Conservation (phyloP, 1,284 basidiomycete genomes). For the Trichosporon ovoides region DNA sequence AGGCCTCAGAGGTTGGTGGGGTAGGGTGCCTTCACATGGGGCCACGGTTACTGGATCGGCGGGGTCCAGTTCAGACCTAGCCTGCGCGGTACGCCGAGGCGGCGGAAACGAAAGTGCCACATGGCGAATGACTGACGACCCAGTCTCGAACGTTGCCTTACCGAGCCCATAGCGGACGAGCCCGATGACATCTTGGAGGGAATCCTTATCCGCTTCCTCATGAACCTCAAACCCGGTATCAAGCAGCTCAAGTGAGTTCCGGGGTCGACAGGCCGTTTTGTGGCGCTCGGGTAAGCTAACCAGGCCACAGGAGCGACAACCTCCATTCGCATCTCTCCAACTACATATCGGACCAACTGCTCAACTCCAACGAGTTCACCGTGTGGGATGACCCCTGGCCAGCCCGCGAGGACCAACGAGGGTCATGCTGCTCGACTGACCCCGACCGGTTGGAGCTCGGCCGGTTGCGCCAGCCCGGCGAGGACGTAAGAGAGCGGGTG, state of each 20-base stretch:
- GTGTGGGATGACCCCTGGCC: slow-evolving; percentile 45
- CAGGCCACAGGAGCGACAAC: slow-evolving; percentile 16
- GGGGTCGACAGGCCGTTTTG: neutral
- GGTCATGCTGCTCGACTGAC: slow-evolving; percentile 31
- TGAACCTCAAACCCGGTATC: slow-evolving; percentile 35
- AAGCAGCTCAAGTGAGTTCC: slow-evolving; percentile 33
- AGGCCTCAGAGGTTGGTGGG: neutral
- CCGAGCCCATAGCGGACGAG: slow-evolving; percentile 37
- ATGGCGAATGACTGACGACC: slow-evolving; percentile 1
- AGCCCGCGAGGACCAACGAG: slow-evolving; percentile 39
- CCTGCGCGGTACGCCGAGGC: slow-evolving; percentile 1
- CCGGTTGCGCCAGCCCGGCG: slow-evolving; percentile 31
- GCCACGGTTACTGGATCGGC: neutral
- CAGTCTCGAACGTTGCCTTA: slow-evolving; percentile 40
- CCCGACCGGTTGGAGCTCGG: slow-evolving; percentile 29
- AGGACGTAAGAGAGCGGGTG: slow-evolving; percentile 25
- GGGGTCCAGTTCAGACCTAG: neutral
- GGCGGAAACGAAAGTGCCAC: slow-evolving; percentile 14
- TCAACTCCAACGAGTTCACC: slow-evolving; percentile 37
- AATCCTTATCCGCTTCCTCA: slow-evolving; percentile 38
- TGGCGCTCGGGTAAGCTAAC: neutral
- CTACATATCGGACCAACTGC: slow-evolving; percentile 36
- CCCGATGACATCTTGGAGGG: slow-evolving; percentile 45
- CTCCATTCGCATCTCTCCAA: slow-evolving; percentile 37
- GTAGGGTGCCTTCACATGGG: neutral